Base-by-base conservation (phyloP, 2,329 filamentous ascomycete species). In the Parasarocladium wereldwijsianum region DNA sequence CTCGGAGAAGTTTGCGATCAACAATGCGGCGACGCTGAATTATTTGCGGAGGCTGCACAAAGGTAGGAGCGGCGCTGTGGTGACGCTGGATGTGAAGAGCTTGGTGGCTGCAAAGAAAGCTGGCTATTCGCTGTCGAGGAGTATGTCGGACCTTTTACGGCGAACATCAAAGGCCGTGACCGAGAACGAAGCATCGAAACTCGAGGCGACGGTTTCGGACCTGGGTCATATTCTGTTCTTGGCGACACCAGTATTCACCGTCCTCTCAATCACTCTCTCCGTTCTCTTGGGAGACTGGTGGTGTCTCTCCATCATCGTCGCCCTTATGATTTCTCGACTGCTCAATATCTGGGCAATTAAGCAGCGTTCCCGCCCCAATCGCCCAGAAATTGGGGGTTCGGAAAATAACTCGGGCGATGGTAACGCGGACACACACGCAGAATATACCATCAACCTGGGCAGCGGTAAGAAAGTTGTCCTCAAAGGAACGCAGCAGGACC, bases 261-360 rank as follows among this genome's bases (percentile, higher is more conserved):
- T 62, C 7, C 32, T 39, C 2, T 54, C 62, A 0, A 43, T 64
- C 17, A 44, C 51, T 0, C 48, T 67, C 8, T 56, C 65, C 49
- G 40, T 61, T 3, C 37, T 68, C 6, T 45, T 67, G 6, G 46
- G 49, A 28, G 65, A 70, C 39, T 68, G 60, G 57, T 70, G 62
- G 60, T 60, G 61, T 2, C 43, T 73, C 3, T 49, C 43, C 3
- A 53, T 58, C 8, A 43, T 73, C 8, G 24, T 58, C 1, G 52
- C 58, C 1, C 57, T 75, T 14, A 63, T 74, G 41, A 26, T 60
- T 9, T 62, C 66, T 3, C 66, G 72, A 10, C 34, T 69, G 7
- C 46, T 70, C 33, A 73, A 74, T 40, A 62, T 70, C 33, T 56
- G 57, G 48, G 55, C 68, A 19, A 64, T 76, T 43, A 68, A 69